Base-by-base conservation (phyloP, 2,329 filamentous ascomycete species). In the Hypocrella siamensis region DNA sequence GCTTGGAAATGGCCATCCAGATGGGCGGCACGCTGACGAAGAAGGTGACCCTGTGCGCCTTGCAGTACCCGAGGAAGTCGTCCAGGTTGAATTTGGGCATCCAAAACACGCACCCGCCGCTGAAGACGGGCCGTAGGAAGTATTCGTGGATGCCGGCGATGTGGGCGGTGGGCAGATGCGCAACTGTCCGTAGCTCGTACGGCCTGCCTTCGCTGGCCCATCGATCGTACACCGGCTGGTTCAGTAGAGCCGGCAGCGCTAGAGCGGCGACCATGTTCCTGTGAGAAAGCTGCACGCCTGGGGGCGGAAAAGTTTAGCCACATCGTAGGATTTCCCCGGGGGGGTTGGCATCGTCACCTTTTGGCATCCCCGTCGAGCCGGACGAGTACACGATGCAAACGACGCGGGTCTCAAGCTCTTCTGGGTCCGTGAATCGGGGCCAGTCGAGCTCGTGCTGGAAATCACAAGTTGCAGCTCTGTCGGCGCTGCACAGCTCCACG, bases 11-110 rank as follows among this genome's bases (percentile, higher is more conserved):
- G 12, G 63, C 57, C 11, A 75, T 57, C 41, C 60, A 74, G 33
- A 78, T 69, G 2, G 71, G 70, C 7, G 73, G 73, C 2, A 76
- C 71, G 5, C 61, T 68, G 45, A 71, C 69, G 45, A 75, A 64
- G 31, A 47, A 53, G 0, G 67, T 73, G 38, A 74, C 59, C 9
- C 49, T 47, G 42, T 67, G 63, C 30, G 57, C 54, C 26, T 57
- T 57, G 41, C 56, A 59, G 47, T 72, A 63, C 25, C 54, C 49
- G 32, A 75, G 56, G 44, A 78, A 75, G 24, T 61, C 52, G 3
- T 48, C 45, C 36, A 72, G 70, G 37, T 70, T 61, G 45, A 77
- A 78, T 26, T 56, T 58, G 4, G 60, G 54, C 72, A 78, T 76
- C 72, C 72, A 77, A 54, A 70, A 76, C 3, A 68, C 57, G 1